Conservation (phyloP, 2,329 filamentous ascomycete genomes). For the Pezicula carpinea region DNA sequence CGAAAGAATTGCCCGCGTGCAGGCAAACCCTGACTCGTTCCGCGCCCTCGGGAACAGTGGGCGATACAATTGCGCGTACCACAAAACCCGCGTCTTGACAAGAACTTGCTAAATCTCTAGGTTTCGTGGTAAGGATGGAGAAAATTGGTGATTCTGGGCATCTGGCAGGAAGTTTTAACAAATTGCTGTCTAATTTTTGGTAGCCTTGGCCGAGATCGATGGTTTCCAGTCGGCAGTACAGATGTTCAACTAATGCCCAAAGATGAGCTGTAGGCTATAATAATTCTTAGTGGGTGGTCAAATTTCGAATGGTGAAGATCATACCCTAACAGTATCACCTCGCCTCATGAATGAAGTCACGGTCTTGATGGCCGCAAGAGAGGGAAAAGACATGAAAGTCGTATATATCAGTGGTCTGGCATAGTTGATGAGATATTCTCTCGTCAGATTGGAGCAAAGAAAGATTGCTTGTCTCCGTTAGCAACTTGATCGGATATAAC, state of each 20-base stretch:
- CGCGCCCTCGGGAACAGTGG: conserved; percentile 59
- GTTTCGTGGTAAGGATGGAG: conserved; percentile 52
- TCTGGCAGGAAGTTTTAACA: conserved; percentile 25
- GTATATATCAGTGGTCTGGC: conserved; percentile 73
- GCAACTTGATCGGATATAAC: conserved; percentile 9
- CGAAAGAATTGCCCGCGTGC: conserved; percentile 59
- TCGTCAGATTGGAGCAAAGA: conserved; percentile 53
- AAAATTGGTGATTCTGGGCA: conserved; percentile 59
- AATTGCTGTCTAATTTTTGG: conserved; percentile 2
- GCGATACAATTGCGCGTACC: conserved; percentile 62
- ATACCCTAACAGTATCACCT: conserved; percentile 42
- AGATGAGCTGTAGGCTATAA: conserved; percentile 35
- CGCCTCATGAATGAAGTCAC: conserved; percentile 51
- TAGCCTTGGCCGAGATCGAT: conserved; percentile 21
- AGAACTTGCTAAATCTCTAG: conserved; percentile 51
- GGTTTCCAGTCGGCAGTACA: conserved; percentile 38
- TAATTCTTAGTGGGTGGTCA: neutral
- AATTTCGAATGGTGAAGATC: conserved; percentile 4
- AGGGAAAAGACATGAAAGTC: conserved; percentile 60
- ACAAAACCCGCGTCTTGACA: conserved; percentile 57
- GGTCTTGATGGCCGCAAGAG: conserved; percentile 52
- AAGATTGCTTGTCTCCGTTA: conserved; percentile 45
- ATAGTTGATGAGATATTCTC: conserved; percentile 69
- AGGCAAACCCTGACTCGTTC: conserved; percentile 64
- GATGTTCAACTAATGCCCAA: conserved; percentile 38